These are phyloP conservation scores for Alliaria petiolata DNA, from an alignment of 345 rosid genomes.

Conservation along the genomic window DNA sequence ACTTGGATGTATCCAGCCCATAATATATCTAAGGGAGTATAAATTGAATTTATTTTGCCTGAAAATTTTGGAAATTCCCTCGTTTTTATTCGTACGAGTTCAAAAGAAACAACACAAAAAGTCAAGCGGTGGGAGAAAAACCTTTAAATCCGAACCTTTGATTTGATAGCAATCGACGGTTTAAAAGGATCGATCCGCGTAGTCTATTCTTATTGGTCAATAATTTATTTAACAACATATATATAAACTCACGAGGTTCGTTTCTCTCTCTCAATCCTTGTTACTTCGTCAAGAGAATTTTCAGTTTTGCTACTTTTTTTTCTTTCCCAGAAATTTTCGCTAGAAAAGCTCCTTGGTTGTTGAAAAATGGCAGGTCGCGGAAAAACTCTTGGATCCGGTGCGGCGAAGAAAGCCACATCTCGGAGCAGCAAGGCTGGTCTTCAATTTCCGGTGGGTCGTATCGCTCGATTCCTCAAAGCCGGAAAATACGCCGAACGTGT, in stretches of 20 bases:
- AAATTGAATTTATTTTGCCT: neutral
- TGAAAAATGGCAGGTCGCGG: slow-evolving; percentile 85
- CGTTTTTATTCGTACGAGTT: neutral
- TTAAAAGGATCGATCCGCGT: slow-evolving; percentile 6
- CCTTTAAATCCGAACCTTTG: slow-evolving; percentile 27
- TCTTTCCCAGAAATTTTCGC: neutral
- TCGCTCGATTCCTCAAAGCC: slow-evolving; percentile 89
- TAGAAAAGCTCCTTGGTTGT: neutral
- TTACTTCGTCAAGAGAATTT: neutral
- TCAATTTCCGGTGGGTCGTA: slow-evolving; percentile 94
- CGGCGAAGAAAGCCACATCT: slow-evolving; percentile 86
- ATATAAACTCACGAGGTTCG: neutral
- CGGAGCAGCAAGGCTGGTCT: slow-evolving; percentile 96
- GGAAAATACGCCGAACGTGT: slow-evolving; percentile 96
- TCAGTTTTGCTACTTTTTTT: neutral
- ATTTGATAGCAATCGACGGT: slow-evolving; percentile 37
- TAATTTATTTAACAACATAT: neutral
- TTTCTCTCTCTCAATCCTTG: neutral
- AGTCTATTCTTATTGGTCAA: slow-evolving; percentile 38
- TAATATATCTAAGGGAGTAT: neutral
- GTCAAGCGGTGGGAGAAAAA: slow-evolving; percentile 25
- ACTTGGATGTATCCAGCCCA: slow-evolving; percentile 12
- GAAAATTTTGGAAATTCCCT: slow-evolving; percentile 6
- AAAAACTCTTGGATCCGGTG: slow-evolving; percentile 81
- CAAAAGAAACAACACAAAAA: neutral